Base-by-base conservation (phyloP, 345 rosid species). In the Noccaea bulbosa region DNA sequence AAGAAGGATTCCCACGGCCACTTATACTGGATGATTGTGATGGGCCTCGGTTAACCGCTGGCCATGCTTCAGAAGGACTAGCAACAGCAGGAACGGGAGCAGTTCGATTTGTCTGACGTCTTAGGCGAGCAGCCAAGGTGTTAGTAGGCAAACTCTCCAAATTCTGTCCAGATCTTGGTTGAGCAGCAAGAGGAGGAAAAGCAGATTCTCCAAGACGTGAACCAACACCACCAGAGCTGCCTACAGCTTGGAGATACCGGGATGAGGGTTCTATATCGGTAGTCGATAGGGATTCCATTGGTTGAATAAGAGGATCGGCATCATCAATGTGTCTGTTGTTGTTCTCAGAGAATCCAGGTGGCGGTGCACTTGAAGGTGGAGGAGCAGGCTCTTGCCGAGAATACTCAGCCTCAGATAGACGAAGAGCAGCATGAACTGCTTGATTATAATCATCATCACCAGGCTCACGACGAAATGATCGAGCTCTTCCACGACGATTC, bases 161-260 rank as follows among this genome's bases (percentile, higher is more conserved):
- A 57, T 82, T 85, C 69, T 68, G 78, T 69, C 73, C 89, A 66
- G 83, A 16, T 6, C 72, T 83, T 7, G 75, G 83, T 76, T 72
- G 94, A 74, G 82, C 53, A 20, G 88, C 55, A 8, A 93, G 97
- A 24, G 99, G 97, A 80, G 99, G 99, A 80, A 94, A 94, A 32
- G 91, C 85, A 59, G 96, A 86, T 74, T 86, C 90, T 80, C 69
- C 82, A 69, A 91, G 77, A 70, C 88, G 82, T 70, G 79, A 14
- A 24, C 69, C 72, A 64, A 57, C 81, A 69, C 81, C 75, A 53
- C 87, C 85, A 72, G 77, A 76, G 32, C 77, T 83, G 38, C 98
- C 91, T 79, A 92, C 74, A 43, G 98, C 99, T 73, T 89, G 89
- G 72, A 79, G 98, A 65, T 92, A 94, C 59, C 96, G 87, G 38